A percentile compares a stretch with the other conserved stretches of the same genome.
Conservation (phyloP, 495 filamentous ascomycete genomes). For the Jackrogersella multiformis region DNA sequence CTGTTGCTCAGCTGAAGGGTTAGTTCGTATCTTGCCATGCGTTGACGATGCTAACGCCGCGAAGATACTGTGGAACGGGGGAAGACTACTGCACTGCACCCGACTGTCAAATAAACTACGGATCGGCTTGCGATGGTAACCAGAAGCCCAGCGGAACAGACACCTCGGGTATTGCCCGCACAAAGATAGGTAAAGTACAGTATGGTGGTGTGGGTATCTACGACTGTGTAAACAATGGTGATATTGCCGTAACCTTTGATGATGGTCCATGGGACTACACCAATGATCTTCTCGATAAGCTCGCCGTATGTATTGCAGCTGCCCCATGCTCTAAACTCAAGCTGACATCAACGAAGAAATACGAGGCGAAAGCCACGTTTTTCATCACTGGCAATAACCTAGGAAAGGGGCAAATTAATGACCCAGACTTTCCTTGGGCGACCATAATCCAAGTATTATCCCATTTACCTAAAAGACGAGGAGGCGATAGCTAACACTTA, state of each 20-base stretch:
- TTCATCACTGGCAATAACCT: slow-evolving; percentile 81
- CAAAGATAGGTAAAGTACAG: slow-evolving; percentile 64
- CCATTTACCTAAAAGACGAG: background rate
- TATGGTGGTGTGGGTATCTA: slow-evolving; percentile 73
- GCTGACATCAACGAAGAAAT: slow-evolving; percentile 53
- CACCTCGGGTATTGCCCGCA: slow-evolving; percentile 66
- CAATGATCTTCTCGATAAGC: slow-evolving; percentile 70
- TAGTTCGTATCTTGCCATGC: slow-evolving; percentile 8
- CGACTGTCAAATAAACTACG: slow-evolving; percentile 75
- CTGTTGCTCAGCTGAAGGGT: slow-evolving; percentile 74
- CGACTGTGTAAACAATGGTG: slow-evolving; percentile 68
- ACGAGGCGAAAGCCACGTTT: slow-evolving; percentile 77
- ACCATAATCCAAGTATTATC: slow-evolving; percentile 64
- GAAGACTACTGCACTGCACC: slow-evolving; percentile 72
- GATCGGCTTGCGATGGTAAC: slow-evolving; percentile 72
- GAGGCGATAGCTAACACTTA: slow-evolving; percentile 35
- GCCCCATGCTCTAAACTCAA: background rate
- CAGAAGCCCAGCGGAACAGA: slow-evolving; percentile 67
- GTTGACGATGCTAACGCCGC: slow-evolving; percentile 46
- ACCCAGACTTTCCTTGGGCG: slow-evolving; percentile 63
- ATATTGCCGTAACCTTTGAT: slow-evolving; percentile 80
- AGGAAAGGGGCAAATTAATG: slow-evolving; percentile 76
- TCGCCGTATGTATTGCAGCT: slow-evolving; percentile 51
- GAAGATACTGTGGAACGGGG: slow-evolving; percentile 68
- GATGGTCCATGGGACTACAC: slow-evolving; percentile 81